Evolutionary conservation across 2,329 filamentous ascomycete genomes (phyloP).

Genomic region (Curvularia eragrostidis): DNA sequence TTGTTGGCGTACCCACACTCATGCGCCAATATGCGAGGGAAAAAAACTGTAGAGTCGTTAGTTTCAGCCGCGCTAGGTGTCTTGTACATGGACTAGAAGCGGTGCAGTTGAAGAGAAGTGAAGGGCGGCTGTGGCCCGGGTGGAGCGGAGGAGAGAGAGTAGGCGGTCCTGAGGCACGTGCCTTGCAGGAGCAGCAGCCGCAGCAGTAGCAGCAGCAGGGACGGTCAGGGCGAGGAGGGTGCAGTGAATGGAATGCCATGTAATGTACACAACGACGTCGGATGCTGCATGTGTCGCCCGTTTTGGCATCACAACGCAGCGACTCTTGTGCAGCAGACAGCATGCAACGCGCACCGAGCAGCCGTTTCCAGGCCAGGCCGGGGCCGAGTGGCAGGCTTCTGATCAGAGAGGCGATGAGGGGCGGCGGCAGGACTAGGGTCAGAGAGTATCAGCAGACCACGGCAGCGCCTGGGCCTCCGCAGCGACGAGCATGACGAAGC

Average conservation of each 20-base stretch:
- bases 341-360: constrained; percentile 37
- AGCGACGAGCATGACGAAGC: constrained; percentile 26
- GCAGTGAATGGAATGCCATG: neutral
- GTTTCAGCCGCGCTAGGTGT: constrained; percentile 31
- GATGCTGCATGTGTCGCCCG: constrained; percentile 41
- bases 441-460: constrained; percentile 23
- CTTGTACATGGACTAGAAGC: neutral
- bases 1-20: constrained; percentile 26
- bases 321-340: constrained; percentile 19
- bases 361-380: constrained; percentile 35
- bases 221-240: constrained; percentile 26
- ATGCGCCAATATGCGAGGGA: constrained; percentile 22
- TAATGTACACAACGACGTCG: constrained; percentile 29
- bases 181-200: constrained; percentile 24
- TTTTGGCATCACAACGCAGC: constrained; percentile 34
- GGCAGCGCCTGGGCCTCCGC: constrained; percentile 28
- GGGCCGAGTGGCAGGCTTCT: no score
- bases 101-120: neutral
- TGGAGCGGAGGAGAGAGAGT: constrained; percentile 8
- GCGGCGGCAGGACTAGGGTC: constrained; percentile 24
- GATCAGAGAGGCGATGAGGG: no score
- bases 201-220: constrained; percentile 14
- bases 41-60: constrained; percentile 10
- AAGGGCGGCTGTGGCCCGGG: constrained; percentile 6
- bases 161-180: constrained; percentile 30